Evolutionary conservation across 1,284 basidiomycete species (phyloP), one percentile per base, ranked within the genome.

Genomic region (Cryptococcus sp.): DNA sequence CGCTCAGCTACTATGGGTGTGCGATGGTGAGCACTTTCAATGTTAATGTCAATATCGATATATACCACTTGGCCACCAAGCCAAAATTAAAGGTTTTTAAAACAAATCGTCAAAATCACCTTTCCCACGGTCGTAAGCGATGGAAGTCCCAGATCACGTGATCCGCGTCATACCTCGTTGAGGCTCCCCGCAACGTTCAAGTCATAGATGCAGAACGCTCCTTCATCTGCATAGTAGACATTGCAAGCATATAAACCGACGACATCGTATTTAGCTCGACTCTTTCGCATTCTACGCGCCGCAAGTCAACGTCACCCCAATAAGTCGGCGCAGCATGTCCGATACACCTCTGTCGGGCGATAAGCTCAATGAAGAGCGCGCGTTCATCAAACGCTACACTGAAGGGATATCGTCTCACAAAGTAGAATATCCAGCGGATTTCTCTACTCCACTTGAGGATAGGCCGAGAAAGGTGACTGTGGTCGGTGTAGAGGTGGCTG

Each of bases 401-500:
- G 87, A 86, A 63, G 86, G 85, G 13, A 75, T 95, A 62, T 82
- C 84, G 0, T 78, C 82, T 1, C 87, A 89, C 69, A 86, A 87
- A 26, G 82, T 93, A 52, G 83, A 82, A 10, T 91, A 87, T 73
- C 75, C 80, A 23, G 84, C 89, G 73, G 86, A 89, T 73, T 92
- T 88, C 78, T 85, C 88, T 69, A 87, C 89, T 50, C 86, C 88
- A 0, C 82, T 86, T 1, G 80, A 86, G 61, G 83, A 87, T 63
- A 83, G 86, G 39, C 83, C 90, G 39, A 87, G 83, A 77, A 87
- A 83, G 70, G 81, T 92, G n/a, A 86, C 87, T 11, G 79, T 89
- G 15, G 80, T 92, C 43, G 54, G 89, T 89, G 57, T 64, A 8
- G 61, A 63, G n/a, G 56, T 72, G 25, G 66, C 61, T 16, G 64